These are phyloP conservation scores for Microthyrium microscopicum DNA, from an alignment of 2,329 filamentous ascomycete genomes.

Conservation along the genomic window DNA sequence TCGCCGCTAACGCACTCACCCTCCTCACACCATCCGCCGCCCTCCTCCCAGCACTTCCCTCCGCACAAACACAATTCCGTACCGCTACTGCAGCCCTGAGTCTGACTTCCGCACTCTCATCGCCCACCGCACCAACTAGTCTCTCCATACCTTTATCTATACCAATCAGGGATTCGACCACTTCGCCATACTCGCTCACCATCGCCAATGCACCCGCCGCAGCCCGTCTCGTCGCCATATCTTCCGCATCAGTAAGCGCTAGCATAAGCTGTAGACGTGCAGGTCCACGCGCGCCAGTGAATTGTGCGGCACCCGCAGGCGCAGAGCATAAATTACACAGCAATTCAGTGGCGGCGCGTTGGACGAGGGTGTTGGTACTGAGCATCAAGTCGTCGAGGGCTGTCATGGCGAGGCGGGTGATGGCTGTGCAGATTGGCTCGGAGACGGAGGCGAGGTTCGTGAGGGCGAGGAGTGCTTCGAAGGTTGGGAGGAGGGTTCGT, in stretches of 20 bases:
- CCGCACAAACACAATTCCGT: slow-evolving; percentile 52
- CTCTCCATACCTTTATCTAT: slow-evolving; percentile 56
- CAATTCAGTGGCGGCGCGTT: slow-evolving; percentile 72
- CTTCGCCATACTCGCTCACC: slow-evolving; percentile 61
- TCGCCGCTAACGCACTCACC: slow-evolving; percentile 2
- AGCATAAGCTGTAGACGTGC: slow-evolving; percentile 62
- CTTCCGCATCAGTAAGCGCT: slow-evolving; percentile 74
- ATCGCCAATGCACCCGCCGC: slow-evolving; percentile 80
- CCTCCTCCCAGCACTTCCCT: slow-evolving; percentile 44
- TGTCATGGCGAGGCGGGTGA: slow-evolving; percentile 58
- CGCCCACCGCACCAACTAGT: slow-evolving; percentile 64
- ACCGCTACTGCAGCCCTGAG: slow-evolving; percentile 61
- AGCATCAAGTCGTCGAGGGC: slow-evolving; percentile 73
- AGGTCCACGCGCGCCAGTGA: slow-evolving; percentile 47
- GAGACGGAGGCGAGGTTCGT: slow-evolving; percentile 77
- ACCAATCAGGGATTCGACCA: slow-evolving; percentile 53
- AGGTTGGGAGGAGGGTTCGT: slow-evolving; percentile 68
- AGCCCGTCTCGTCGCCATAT: slow-evolving; percentile 60
- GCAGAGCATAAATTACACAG: slow-evolving; percentile 76
- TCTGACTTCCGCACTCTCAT: slow-evolving; percentile 49
- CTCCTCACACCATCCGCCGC: slow-evolving; percentile 14
- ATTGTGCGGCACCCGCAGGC: slow-evolving; percentile 49
- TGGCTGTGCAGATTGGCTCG: slow-evolving; percentile 42
- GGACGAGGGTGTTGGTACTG: slow-evolving; percentile 55
- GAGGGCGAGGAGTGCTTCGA: slow-evolving; percentile 78